Conservation (phyloP, 2,329 filamentous ascomycete species). For the Trichoderma sp. region DNA sequence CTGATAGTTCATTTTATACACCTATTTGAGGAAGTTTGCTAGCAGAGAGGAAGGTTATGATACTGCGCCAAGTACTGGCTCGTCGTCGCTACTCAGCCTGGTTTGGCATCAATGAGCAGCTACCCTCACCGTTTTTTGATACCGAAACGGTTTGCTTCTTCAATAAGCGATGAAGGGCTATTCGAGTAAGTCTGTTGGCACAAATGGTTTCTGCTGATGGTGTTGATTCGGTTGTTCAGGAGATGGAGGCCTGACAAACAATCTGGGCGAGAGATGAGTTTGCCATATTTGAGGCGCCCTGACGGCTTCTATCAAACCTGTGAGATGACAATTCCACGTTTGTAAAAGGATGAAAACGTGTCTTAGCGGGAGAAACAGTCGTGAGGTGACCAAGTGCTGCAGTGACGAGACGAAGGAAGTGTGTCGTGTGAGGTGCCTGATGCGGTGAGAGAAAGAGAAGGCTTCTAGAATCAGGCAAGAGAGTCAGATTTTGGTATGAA, state of each 20-base stretch:
- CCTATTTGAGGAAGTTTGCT: not conserved
- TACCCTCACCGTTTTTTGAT: conserved; percentile 4
- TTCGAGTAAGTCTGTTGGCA: not conserved
- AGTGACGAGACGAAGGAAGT: not conserved
- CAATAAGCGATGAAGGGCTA: not conserved
- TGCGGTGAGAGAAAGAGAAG: not conserved
- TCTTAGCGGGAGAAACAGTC: not conserved
- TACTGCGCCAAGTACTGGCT: not conserved
- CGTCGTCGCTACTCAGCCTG: not conserved
- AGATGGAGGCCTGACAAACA: conserved; percentile 4
- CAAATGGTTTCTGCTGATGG: not conserved
- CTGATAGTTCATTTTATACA: not conserved
- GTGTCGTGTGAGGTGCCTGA: not conserved
- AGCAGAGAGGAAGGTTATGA: not conserved
- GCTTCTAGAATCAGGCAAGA: not conserved
- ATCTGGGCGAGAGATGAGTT: not conserved
- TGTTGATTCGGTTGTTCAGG: not conserved
- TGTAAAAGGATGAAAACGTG: not conserved
- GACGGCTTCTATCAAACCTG: not conserved
- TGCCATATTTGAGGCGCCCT: not conserved
- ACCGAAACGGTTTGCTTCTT: conserved; percentile 4
- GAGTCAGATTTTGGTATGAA: not conserved
- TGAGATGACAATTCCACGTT: conserved; percentile 8
- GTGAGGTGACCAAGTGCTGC: not conserved
- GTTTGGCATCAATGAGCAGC: not conserved